Evolutionary conservation across 148 eudicot genomes (phyloP).

Genomic region (Persicaria tinctoria): DNA sequence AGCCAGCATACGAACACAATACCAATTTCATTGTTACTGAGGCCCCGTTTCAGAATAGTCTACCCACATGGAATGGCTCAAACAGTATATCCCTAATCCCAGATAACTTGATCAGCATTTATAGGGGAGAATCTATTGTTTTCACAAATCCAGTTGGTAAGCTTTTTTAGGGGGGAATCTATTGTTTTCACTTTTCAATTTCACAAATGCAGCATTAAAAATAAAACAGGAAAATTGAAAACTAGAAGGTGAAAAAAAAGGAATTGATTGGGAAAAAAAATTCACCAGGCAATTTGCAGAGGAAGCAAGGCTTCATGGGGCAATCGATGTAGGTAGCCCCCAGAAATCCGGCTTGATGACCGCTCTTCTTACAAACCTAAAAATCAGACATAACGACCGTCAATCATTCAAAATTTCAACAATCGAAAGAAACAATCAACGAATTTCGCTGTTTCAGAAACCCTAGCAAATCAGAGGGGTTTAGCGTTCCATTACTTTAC

Average conservation of each 20-base stretch:
- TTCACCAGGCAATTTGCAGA: no score
- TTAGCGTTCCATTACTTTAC: slow-evolving; percentile 45
- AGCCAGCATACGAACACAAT: no score
- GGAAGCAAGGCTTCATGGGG: slow-evolving; percentile 51
- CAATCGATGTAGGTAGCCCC: slow-evolving; percentile 97
- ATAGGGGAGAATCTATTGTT: no score
- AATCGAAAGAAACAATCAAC: neutral
- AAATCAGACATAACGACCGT: neutral
- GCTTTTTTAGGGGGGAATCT: neutral
- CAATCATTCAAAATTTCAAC: neutral
- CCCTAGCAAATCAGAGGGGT: slow-evolving; percentile 1
- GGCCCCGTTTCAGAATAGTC: no score
- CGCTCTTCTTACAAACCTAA: slow-evolving; percentile 81
- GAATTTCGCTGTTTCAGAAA: neutral
- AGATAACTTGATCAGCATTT: no score
- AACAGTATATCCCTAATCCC: no score
- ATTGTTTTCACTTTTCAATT: neutral
- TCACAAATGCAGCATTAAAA: neutral
- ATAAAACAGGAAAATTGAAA: neutral
- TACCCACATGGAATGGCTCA: no score
- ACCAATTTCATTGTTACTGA: no score
- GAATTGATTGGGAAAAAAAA: no score
- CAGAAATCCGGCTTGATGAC: slow-evolving; percentile 95
- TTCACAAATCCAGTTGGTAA: no score
- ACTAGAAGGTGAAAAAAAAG: neutral